These are phyloP conservation scores for Globisporangium radiosum DNA, from an alignment of 352 stramenopile genomes.

Conservation along the genomic window DNA sequence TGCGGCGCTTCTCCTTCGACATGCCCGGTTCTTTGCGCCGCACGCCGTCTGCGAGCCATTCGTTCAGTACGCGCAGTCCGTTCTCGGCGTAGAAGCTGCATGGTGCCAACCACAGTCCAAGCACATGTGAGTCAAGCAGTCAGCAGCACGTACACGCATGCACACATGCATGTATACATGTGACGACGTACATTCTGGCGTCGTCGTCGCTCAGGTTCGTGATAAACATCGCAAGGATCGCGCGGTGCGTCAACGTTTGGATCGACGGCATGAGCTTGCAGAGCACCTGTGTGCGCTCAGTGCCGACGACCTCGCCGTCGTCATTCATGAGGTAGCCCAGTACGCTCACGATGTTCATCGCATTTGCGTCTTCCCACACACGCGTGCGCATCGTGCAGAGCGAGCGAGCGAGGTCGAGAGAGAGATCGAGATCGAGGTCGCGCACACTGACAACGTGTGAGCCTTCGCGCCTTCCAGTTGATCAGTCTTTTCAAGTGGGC, in stretches of 20 bases:
- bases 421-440: background rate
- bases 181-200: slow-evolving; percentile 40
- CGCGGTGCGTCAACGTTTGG: slow-evolving; percentile 70
- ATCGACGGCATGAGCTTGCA: slow-evolving; percentile 84
- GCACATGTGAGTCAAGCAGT: too few relatives aligned
- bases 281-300: slow-evolving; percentile 68
- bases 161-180: background rate
- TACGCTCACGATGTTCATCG: slow-evolving; percentile 79
- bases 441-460: background rate
- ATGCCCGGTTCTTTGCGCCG: slow-evolving; percentile 26
- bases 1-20: slow-evolving; percentile 56
- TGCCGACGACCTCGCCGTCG: slow-evolving; percentile 62
- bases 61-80: slow-evolving; percentile 66
- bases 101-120: too few relatives aligned
- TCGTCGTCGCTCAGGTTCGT: slow-evolving; percentile 62
- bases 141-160: background rate
- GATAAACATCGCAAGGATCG: slow-evolving; percentile 71
- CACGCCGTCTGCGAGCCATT: slow-evolving; percentile 54
- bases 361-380: slow-evolving; percentile 70
- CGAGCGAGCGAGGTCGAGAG: background rate
- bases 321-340: slow-evolving; percentile 81
- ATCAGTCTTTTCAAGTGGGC: background rate
- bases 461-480: background rate
- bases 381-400: slow-evolving; percentile 41
- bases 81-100: slow-evolving; percentile 68